These are phyloP conservation scores for Acrodontium crateriforme DNA, from an alignment of 2,329 filamentous ascomycete species.

Conservation along the genomic window DNA sequence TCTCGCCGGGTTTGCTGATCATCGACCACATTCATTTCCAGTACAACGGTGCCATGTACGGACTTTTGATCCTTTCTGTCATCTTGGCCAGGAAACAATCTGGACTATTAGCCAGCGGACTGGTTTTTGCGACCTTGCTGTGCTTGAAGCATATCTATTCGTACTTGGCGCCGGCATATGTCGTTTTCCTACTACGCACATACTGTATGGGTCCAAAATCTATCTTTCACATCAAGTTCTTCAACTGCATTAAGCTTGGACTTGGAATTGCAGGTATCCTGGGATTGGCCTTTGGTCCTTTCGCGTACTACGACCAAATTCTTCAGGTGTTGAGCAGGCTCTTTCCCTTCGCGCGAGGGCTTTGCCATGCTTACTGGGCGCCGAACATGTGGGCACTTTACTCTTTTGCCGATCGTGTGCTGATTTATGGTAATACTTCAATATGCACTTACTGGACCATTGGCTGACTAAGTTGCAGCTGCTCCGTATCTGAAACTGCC, in stretches of 20 bases:
- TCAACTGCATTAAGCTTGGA: conserved; percentile 75
- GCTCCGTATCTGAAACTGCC: conserved; percentile 66
- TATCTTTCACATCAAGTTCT: conserved; percentile 59
- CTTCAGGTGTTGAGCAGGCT: conserved; percentile 70
- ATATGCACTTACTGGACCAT: not conserved
- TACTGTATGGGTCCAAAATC: conserved; percentile 76
- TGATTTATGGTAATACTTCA: conserved; percentile 57
- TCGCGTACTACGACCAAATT: conserved; percentile 67
- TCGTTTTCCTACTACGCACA: conserved; percentile 75
- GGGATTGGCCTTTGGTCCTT: conserved; percentile 76
- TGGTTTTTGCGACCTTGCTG: conserved; percentile 70
- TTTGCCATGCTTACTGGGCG: conserved; percentile 98
- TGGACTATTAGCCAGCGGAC: conserved; percentile 62
- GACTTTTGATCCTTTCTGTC: conserved; percentile 73
- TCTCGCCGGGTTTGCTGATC: conserved; percentile 86
- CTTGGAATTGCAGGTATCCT: conserved; percentile 58
- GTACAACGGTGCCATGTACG: conserved; percentile 96
- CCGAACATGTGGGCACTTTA: conserved; percentile 96
- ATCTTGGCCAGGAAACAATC: conserved; percentile 65
- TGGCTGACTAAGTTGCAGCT: conserved; percentile 36
- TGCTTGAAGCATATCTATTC: conserved; percentile 98
- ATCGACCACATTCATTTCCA: conserved; percentile 99
- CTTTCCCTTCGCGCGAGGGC: conserved; percentile 84
- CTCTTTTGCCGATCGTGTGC: conserved; percentile 70
- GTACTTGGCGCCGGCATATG: conserved; percentile 90